phyloP scores from a whole-genome alignment of 2,329 filamentous ascomycete genomes.

The Aurifilum marmelostoma region DNA sequence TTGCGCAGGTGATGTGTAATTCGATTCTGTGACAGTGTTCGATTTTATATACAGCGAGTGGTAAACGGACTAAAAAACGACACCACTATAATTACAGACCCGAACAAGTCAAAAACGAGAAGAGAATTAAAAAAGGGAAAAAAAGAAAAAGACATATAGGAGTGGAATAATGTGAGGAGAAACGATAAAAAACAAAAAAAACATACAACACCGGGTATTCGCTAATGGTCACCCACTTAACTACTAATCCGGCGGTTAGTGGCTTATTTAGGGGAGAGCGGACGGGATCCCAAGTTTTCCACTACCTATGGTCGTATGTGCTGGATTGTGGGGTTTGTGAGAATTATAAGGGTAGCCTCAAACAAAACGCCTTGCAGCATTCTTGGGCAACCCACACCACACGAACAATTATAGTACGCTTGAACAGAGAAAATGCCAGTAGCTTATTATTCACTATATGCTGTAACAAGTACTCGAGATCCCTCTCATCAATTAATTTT shows the following conservation, averaged over 20 bases:
- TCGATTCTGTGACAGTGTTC: not conserved
- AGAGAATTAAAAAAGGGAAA: not conserved
- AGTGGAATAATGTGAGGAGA: too few relatives aligned
- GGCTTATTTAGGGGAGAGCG: slow-evolving; percentile 1
- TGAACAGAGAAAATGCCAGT: too few relatives aligned
- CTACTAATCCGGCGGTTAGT: slow-evolving; percentile 1
- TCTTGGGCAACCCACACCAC: too few relatives aligned
- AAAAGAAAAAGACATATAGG: too few relatives aligned
- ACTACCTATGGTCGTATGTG: not conserved
- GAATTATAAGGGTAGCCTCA: not conserved
- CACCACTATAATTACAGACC: too few relatives aligned
- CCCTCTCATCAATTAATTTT: too few relatives aligned
- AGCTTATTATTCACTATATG: too few relatives aligned
- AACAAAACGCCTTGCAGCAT: too few relatives aligned
- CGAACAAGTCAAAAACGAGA: too few relatives aligned
- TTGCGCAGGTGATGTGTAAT: not conserved
- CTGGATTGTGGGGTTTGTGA: accelerated
- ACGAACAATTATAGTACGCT: too few relatives aligned
- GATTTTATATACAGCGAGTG: not conserved
- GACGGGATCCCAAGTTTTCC: not conserved
- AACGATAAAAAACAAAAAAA: not conserved
- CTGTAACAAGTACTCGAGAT: too few relatives aligned
- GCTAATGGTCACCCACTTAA: slow-evolving; percentile 1
- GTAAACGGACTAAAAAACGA: not conserved
- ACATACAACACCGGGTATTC: slow-evolving; percentile 1